phyloP scores from a whole-genome alignment of 306 rosid genomes.

The Leucaena leucocephala region DNA sequence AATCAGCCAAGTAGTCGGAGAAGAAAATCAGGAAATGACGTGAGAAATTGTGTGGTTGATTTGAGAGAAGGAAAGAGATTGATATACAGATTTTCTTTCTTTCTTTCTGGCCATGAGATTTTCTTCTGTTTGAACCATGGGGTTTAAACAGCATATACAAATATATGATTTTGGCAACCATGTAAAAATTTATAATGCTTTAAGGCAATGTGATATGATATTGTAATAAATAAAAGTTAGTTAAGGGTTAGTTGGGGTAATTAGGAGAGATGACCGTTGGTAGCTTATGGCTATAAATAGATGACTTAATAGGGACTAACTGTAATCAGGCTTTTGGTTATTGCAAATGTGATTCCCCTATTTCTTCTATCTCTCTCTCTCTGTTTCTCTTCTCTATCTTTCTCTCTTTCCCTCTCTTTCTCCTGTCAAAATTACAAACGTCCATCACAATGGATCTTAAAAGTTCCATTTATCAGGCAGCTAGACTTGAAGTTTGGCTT shows the following conservation, averaged over 20 bases:
- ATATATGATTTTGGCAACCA: constrained; percentile 21
- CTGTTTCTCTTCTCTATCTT: neutral
- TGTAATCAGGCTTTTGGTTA: neutral
- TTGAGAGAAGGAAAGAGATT: constrained; percentile 1
- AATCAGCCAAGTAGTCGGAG: neutral
- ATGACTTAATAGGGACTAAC: neutral
- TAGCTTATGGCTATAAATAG: neutral
- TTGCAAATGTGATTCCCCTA: neutral
- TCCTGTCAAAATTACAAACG: neutral
- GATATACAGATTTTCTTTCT: neutral
- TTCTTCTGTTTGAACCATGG: constrained; percentile 21
- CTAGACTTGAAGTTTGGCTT: constrained; percentile 23
- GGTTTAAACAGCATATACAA: constrained; percentile 16
- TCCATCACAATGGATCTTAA: neutral
- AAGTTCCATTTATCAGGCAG: constrained; percentile 21
- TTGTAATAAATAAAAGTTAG: neutral
- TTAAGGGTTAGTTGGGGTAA: neutral
- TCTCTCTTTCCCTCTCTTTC: neutral
- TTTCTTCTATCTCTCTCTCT: neutral
- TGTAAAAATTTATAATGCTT: constrained; percentile 8
- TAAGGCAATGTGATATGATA: neutral
- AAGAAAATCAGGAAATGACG: neutral
- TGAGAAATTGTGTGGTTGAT: neutral
- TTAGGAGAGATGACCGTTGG: neutral
- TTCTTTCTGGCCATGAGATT: neutral